Base-by-base conservation (phyloP, 495 filamentous ascomycete genomes). In the Aspergillus egyptiacus region DNA sequence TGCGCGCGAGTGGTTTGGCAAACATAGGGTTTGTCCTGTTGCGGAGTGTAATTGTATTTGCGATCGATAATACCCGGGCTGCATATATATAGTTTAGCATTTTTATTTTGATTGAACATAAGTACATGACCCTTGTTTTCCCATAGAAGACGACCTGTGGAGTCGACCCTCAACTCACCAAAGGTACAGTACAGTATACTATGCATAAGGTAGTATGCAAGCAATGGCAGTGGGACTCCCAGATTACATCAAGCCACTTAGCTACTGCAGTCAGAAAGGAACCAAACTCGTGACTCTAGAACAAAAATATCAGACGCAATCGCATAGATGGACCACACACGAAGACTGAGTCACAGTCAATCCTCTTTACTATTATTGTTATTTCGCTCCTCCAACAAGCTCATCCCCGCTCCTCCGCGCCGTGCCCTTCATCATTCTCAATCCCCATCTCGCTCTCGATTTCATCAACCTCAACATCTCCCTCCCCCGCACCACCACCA, bases 31-130 rank as follows among this genome's bases (percentile, higher is more conserved):
- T 54, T 97, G 93, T 67, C 89, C 93, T 0, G 87, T 95, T 15
- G 83, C 89, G 1, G 90, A 93, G 56, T 98, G 93, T 65, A 72
- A 77, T 56, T 98, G 93, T 65, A 77, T 81, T 56, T 98, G 93
- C 70, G 77, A 66, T 64, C 68, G 71, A 28, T 72, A 38, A 51
- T 47, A 44, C 41, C 41, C 41, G 13, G n/a, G n/a, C n/a, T n/a
- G n/a, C n/a, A n/a, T 40, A 37, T 20, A 20, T 33, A 20, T 42
- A 20, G 4, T 41, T 31, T 36, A 24, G 17, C 15, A 14, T 34
- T 44, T 10, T 50, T 48, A 38, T 25, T 33, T 47, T 27, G 40
- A 48, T 49, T 39, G 13, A 36, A 5, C 7, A n/a, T n/a, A n/a
- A n/a, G n/a, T n/a, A n/a, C n/a, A n/a, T n/a, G n/a, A n/a, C n/a